Evolutionary conservation across 768 basidiomycete species (phyloP).

Genomic region (Boletus rex-veris): DNA sequence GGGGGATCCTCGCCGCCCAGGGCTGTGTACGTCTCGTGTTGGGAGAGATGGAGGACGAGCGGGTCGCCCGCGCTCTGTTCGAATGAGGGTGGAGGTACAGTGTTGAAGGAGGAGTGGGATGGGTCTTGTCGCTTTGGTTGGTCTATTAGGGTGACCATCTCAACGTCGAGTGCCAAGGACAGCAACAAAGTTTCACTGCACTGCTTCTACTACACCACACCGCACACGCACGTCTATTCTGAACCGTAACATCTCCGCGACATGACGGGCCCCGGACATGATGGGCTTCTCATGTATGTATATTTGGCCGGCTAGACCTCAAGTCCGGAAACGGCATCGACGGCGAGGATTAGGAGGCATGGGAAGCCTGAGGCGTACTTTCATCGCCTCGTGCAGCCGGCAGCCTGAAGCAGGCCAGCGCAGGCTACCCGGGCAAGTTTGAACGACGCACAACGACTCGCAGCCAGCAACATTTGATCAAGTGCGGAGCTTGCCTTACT

Average conservation of each 20-base stretch:
- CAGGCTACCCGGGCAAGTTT: constrained; percentile 7
- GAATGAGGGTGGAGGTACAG: constrained; percentile 24
- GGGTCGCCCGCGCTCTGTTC: constrained; percentile 26
- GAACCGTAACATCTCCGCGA: neutral
- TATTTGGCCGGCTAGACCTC: neutral
- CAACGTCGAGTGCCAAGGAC: neutral
- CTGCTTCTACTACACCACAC: neutral
- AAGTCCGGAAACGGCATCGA: constrained; percentile 2
- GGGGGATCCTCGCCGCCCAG: constrained; percentile 53
- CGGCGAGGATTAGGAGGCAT: constrained; percentile 10
- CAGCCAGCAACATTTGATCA: constrained; percentile 9
- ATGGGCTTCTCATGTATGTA: neutral
- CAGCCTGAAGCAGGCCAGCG: constrained; percentile 3
- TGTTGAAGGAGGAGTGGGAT: neutral
- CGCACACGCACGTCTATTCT: neutral
- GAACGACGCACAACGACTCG: constrained; percentile 2
- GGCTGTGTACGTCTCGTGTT: constrained; percentile 18
- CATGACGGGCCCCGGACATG: neutral
- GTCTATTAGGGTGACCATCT: constrained; percentile 4
- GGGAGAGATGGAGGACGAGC: constrained; percentile 23
- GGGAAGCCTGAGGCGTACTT: constrained; percentile 1
- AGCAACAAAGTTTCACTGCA: neutral
- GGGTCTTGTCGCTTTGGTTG: constrained; percentile 4
- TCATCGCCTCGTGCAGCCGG: constrained; percentile 9
- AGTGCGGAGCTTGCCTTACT: constrained; percentile 18